Evolutionary conservation across 441 rosid genomes (phyloP).

Genomic region (Sinapis alba): DNA sequence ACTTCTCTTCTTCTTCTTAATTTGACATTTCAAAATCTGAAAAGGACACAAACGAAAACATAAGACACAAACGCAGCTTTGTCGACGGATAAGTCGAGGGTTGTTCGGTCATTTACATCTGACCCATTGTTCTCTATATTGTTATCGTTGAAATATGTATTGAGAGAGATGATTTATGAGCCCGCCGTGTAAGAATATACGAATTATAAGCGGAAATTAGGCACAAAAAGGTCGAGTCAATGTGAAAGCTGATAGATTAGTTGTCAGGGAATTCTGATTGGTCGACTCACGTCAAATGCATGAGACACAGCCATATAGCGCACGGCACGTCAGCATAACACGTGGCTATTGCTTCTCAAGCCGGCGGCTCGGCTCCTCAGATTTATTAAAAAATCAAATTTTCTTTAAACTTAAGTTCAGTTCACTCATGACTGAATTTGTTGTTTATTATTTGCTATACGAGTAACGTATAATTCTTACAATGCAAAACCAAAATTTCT

Average conservation of each 20-base stretch:
- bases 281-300: slow-evolving; percentile 38
- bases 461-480: not conserved
- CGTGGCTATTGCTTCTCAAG: not conserved
- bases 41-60: not conserved
- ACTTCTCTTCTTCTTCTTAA: not conserved
- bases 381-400: not conserved
- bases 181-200: not conserved
- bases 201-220: not conserved
- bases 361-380: not conserved
- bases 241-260: slow-evolving; percentile 8
- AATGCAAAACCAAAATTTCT: not conserved
- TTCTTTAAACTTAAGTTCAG: not conserved
- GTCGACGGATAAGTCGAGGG: slow-evolving; percentile 18
- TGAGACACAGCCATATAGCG: slow-evolving; percentile 38
- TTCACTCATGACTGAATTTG: not conserved
- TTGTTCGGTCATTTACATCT: not conserved
- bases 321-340: slow-evolving; percentile 41
- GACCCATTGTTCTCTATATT: not conserved
- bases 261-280: slow-evolving; percentile 40
- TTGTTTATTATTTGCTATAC: not conserved
- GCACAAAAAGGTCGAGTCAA: not conserved
- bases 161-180: not conserved
- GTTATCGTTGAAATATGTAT: not conserved
- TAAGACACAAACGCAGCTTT: not conserved
- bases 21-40: slow-evolving; percentile 19